Base-by-base conservation (phyloP, 306 rosid species). In the Rubus idaeus region DNA sequence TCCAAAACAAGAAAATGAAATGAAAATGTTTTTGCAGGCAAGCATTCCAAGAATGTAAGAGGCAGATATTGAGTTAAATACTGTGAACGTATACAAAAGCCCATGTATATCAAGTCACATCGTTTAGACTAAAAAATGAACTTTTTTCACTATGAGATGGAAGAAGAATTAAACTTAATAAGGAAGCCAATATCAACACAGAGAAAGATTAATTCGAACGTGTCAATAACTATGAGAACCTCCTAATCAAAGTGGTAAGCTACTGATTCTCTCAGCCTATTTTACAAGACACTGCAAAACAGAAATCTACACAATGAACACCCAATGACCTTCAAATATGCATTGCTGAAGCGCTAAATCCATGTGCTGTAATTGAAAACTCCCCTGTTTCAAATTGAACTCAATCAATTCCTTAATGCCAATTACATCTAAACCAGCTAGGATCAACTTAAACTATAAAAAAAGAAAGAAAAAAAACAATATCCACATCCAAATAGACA, bases 351-450 rank as follows among this genome's bases (percentile, higher is more conserved):
- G 30, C 3, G 26, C 74, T 17, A 16, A 39, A 52, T 71, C n/a
- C 37, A 53, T 52, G 47, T 71, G 35, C 64, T 51, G 30, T 30
- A 71, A 55, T 73, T 9, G 35, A 35, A 20, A 20, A 55, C 13
- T 13, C 49, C 71, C 51, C 69, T 18, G 16, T 42, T 63, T 51
- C 77, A 52, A 23, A 7, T 10, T 40, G 35, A 68, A 74, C 13
- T 65, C 23, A 30, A 68, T 47, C 65, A 74, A 78, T 6, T 64
- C 35, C 41, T 60, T 21, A 16, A 50, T 17, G 3, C 40, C 70
- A 52, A 8, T 76, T 57, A 10, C 3, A 66, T n/a, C 18, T 12
- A 41, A 42, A 67, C 70, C 77, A 73, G 23, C 45, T 42, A 62
- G 46, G 10, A 70, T 50, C 10, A 53, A 23, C 73, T 57, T 11